Percentiles rank a stretch among this genome's conserved stretches.
Evolutionary conservation across 1,139 yeast species (phyloP).

Genomic region (Taphrina sp.): DNA sequence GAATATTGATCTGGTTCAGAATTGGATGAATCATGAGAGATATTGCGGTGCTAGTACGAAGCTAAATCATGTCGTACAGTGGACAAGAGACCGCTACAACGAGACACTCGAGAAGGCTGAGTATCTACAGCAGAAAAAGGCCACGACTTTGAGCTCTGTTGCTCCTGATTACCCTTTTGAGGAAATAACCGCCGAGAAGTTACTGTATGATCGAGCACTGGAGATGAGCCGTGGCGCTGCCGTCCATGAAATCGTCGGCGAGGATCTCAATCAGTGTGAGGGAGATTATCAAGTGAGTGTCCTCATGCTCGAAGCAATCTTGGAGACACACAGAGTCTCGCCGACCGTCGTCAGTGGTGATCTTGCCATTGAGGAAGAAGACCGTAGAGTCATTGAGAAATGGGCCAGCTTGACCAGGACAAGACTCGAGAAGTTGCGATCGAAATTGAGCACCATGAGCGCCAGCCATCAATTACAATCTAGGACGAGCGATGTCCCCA

Average conservation of each 20-base stretch:
- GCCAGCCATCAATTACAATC: constrained; percentile 6
- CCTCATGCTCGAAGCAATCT: constrained; percentile 37
- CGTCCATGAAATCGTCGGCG: constrained; percentile 74
- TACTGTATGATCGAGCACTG: constrained; percentile 86
- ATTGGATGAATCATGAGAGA: constrained; percentile 46
- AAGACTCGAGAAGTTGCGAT: constrained; percentile 20
- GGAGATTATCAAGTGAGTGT: constrained; percentile 23
- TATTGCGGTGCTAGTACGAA: constrained; percentile 58
- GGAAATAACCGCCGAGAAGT: constrained; percentile 66
- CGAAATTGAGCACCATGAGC: constrained; percentile 11
- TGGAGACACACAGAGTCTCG: constrained; percentile 2
- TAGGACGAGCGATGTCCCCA: no score
- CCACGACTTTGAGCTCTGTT: constrained; percentile 34
- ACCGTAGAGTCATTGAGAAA: constrained; percentile 66
- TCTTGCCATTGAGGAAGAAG: constrained; percentile 61
- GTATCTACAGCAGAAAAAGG: constrained; percentile 53
- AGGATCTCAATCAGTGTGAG: constrained; percentile 67
- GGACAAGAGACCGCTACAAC: constrained; percentile 86
- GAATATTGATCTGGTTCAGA: constrained; percentile 72
- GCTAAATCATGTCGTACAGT: constrained; percentile 80
- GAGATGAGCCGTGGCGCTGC: constrained; percentile 93
- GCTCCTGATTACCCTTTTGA: constrained; percentile 25
- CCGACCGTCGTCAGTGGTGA: constrained; percentile 34
- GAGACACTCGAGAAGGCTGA: constrained; percentile 89
- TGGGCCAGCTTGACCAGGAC: constrained; percentile 16